Base-by-base conservation (phyloP, 2,329 filamentous ascomycete genomes). In the Calonectria pseudoturangicola region DNA sequence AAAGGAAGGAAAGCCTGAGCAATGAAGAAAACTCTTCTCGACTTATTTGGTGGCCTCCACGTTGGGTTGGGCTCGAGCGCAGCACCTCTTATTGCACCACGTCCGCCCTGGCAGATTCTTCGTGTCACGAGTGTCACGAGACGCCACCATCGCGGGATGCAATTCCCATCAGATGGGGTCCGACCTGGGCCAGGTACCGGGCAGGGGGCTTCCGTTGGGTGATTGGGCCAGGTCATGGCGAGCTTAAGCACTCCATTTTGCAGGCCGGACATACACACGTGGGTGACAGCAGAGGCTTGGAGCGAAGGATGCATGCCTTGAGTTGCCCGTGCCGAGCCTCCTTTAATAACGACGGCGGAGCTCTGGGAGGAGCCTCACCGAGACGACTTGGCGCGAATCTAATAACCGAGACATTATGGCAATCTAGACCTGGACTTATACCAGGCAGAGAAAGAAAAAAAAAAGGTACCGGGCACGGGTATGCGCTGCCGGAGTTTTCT, bases 211-310 rank as follows among this genome's bases (percentile, higher is more conserved):
- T 30, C 33, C 1, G 45, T 62, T 62, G 33, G 39, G 58, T 63
- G 58, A 63, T 45, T 39, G 27, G 58, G n/a, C 58, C 58, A 63
- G 25, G 58, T 28, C 36, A 63, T 63, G 39, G 41, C 41, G 58
- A 47, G 51, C 51, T n/a, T 21, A 36, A 43, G n/a, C 12, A 45
- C 16, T 16, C 56, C 56, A 62, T 25, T 62, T 62, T 56, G 51
- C 51, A 62, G 16, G 21, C 36, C 36, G 25, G 28, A 30, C 51
- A 56, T 18, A 30, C 39, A 33, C 58, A 63, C 58, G 58, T 63
- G 58, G 39, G 58, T n/a, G 36, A 45, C 56, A 45, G 25, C 15
- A 27, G 56, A 12, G 12, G 9, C n/a, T 13, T 25, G 58, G 41
- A 36, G 25, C 15, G 33, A 45, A 45, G 12, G 58, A 63, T 25